A percentile compares a stretch with the other conserved stretches of the same genome.
phyloP scores from a whole-genome alignment of 108 stramenopile species.

The Licmophora abbreviata region DNA sequence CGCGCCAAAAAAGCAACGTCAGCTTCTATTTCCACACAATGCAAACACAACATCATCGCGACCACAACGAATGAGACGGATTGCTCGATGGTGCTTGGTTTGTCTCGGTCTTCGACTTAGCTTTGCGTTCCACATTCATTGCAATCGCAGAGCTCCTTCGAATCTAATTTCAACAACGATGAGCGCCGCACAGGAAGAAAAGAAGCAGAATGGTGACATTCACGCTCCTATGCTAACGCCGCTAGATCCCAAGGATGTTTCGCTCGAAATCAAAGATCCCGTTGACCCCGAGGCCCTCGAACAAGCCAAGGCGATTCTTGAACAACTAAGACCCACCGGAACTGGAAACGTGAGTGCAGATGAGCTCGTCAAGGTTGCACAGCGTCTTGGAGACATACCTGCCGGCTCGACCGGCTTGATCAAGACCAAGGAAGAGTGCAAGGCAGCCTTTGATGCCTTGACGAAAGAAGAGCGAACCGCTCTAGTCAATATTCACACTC shows the following conservation, averaged over 20 bases:
- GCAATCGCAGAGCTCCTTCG: too few relatives aligned
- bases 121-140: too few relatives aligned
- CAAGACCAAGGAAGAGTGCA: conserved; percentile 42
- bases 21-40: too few relatives aligned
- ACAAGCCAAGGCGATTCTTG: conserved; percentile 74
- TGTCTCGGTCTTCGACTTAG: too few relatives aligned
- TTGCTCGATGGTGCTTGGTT: too few relatives aligned
- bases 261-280: conserved; percentile 81
- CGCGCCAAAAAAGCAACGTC: too few relatives aligned
- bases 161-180: too few relatives aligned
- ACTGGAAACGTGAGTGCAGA: conserved; percentile 23
- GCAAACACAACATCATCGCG: too few relatives aligned
- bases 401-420: conserved; percentile 25
- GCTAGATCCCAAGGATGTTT: conserved; percentile 51
- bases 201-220: too few relatives aligned
- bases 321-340: conserved; percentile 34
- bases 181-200: too few relatives aligned
- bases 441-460: conserved; percentile 61
- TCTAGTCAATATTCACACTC: conserved; percentile 66
- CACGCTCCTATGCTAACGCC: conserved; percentile 48
- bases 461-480: conserved; percentile 44
- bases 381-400: conserved; percentile 64
- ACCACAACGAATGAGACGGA: too few relatives aligned
- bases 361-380: conserved; percentile 44
- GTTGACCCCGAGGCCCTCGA: conserved; percentile 73